Evolutionary conservation across 2,329 filamentous ascomycete species (phyloP).

Genomic region (Leptographium lundbergii): DNA sequence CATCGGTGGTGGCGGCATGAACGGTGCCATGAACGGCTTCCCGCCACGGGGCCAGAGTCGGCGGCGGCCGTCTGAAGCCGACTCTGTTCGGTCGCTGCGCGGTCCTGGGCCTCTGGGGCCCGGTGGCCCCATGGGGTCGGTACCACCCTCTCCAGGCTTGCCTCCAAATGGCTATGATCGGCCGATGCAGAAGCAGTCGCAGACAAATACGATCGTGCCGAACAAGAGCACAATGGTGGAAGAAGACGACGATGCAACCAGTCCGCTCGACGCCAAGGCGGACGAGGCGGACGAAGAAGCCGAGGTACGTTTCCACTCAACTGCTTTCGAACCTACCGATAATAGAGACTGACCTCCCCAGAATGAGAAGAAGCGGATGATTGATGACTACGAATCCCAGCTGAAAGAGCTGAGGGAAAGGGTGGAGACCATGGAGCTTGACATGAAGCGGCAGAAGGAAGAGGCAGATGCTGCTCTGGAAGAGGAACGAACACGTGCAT

Average conservation of each 20-base stretch:
- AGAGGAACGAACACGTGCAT: slow-evolving; percentile 40
- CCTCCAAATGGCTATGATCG: slow-evolving; percentile 55
- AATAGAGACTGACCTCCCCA: neutral
- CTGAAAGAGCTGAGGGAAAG: slow-evolving; percentile 63
- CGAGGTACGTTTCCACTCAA: slow-evolving; percentile 22
- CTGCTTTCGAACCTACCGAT: too few relatives aligned
- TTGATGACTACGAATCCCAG: slow-evolving; percentile 71
- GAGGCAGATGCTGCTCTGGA: slow-evolving; percentile 50
- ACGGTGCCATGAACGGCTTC: slow-evolving; percentile 14
- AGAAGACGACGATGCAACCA: slow-evolving; percentile 61
- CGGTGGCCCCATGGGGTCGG: slow-evolving; percentile 15
- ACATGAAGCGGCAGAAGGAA: slow-evolving; percentile 59
- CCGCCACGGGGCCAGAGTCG: slow-evolving; percentile 39
- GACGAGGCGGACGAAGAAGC: slow-evolving; percentile 22
- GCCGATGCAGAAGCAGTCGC: slow-evolving; percentile 78
- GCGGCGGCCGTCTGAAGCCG: slow-evolving; percentile 48
- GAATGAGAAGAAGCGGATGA: slow-evolving; percentile 28
- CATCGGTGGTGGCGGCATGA: slow-evolving; percentile 28
- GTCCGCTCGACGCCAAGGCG: slow-evolving; percentile 18
- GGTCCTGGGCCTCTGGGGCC: slow-evolving; percentile 13
- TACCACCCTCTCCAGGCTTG: slow-evolving; percentile 47
- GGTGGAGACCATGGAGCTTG: slow-evolving; percentile 56
- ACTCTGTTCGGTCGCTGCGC: slow-evolving; percentile 39
- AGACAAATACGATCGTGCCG: slow-evolving; percentile 90
- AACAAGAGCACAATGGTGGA: slow-evolving; percentile 98